A percentile compares a stretch with the other conserved stretches of the same genome.
Evolutionary conservation across 2,329 filamentous ascomycete genomes (phyloP).

Genomic region (Curvularia spicifera): DNA sequence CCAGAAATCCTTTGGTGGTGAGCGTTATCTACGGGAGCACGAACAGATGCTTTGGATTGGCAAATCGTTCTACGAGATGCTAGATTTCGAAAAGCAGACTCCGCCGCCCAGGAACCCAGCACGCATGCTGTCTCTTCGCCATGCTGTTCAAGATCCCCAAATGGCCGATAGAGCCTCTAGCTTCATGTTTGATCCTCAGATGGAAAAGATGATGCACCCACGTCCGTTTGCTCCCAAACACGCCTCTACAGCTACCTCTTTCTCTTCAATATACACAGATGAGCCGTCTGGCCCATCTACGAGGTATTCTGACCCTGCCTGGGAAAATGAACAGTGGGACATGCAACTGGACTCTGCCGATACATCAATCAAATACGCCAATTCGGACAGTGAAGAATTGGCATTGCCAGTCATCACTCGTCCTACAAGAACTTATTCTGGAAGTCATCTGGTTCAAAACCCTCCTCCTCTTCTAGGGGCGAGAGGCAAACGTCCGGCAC

Average conservation of each 20-base stretch:
- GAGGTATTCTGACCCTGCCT: constrained; percentile 24
- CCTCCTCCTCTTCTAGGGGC: constrained; percentile 6
- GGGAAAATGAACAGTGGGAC: constrained; percentile 31
- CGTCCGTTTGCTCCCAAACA: constrained; percentile 32
- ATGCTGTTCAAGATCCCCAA: constrained; percentile 10
- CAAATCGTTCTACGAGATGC: constrained; percentile 46
- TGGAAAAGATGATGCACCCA: constrained; percentile 49
- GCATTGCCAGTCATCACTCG: constrained; percentile 14
- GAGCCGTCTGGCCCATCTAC: constrained; percentile 30
- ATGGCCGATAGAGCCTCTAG: constrained; percentile 31
- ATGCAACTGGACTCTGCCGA: constrained; percentile 23
- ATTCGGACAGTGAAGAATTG: constrained; percentile 26
- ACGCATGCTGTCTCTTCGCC: constrained; percentile 35
- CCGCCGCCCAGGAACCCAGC: constrained; percentile 41
- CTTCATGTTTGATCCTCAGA: constrained; percentile 37
- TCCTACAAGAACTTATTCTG: constrained; percentile 22
- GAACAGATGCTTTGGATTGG: constrained; percentile 59
- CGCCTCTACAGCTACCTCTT: constrained; percentile 38
- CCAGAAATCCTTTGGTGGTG: constrained; percentile 64
- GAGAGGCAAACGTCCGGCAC: constrained; percentile 30
- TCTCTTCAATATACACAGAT: constrained; percentile 44
- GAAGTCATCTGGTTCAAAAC: background rate
- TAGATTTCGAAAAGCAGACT: constrained; percentile 33
- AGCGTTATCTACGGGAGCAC: constrained; percentile 66
- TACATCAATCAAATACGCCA: constrained; percentile 30